Base-by-base conservation (phyloP, 768 basidiomycete genomes). In the Mrakia blollopis region DNA sequence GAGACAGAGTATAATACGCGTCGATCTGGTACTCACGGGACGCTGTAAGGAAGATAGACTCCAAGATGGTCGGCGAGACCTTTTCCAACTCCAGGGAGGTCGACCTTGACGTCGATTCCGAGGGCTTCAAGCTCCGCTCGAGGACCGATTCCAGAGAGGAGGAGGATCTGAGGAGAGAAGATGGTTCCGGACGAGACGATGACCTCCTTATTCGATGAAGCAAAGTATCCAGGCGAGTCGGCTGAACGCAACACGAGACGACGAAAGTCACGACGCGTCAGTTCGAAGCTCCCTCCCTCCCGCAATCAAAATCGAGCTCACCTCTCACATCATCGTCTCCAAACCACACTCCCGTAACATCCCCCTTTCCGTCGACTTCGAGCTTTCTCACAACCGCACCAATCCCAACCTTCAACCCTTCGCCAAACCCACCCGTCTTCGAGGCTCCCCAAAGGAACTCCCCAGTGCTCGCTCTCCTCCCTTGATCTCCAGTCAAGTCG, bases 91-190 rank as follows among this genome's bases (percentile, higher is more conserved):
- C 89, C 89, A 0, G 91, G 89, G 2, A 91, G 87, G 79, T 92
- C 88, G 9, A 88, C 81, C 28, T 89, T 83, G 41, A 89, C 83
- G 0, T 87, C 85, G 30, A 94, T 89, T 8, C 83, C 83, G 75
- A 89, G 84, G 52, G 85, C 82, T 16, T 84, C 79, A 52, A 93
- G 85, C 18, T 91, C 86, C 0, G 85, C 85, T 2, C 86, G 85
- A 50, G 91, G 91, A 3, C 92, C 93, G 67, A 94, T 84, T 16
- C 93, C 93, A 0, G 89, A 90, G 3, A 89, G 82, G 79, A 89
- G 87, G 81, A 89, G 85, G 13, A 90, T 83, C 79, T 88, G 86
- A 8, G 87, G 85, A 5, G 86, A 86, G 78, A 86, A 85, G 62
- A 87, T 80, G 0, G 86, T 81, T 10, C 87, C 86, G 28, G 83